Conservation (phyloP, 75 land plant genomes). For the Picea sitchensis region DNA sequence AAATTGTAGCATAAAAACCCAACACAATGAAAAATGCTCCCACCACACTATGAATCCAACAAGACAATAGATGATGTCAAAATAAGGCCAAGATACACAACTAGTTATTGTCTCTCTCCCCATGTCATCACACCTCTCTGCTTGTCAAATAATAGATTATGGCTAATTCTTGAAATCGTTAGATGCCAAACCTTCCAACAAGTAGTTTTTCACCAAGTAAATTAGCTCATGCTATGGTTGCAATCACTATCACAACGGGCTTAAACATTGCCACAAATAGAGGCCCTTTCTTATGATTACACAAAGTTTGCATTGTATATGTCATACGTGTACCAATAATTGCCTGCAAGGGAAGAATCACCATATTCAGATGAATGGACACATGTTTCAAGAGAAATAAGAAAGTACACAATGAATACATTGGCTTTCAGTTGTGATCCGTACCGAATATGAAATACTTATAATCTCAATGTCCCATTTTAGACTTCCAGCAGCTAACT, state of each 20-base stretch:
- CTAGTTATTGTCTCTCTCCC: no score
- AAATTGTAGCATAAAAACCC: constrained; percentile 30
- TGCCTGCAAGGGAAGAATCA: constrained; percentile 13
- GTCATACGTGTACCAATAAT: constrained; percentile 24
- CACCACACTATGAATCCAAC: constrained; percentile 16
- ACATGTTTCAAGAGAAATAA: no score
- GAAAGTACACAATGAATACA: no score
- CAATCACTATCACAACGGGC: constrained; percentile 34
- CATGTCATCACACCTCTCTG: neutral
- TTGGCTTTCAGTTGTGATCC: no score
- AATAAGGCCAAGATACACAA: no score
- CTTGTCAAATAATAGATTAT: neutral
- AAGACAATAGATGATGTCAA: no score
- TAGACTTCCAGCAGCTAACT: no score
- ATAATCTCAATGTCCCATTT: no score
- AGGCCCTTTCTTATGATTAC: constrained; percentile 27
- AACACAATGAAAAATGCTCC: constrained; percentile 25
- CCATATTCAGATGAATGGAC: neutral
- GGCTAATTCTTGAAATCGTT: neutral
- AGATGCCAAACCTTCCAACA: constrained; percentile 31
- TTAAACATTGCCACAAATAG: constrained; percentile 43
- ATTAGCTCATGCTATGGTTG: constrained; percentile 23
- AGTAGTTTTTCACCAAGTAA: constrained; percentile 33
- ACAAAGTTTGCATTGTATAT: constrained; percentile 18
- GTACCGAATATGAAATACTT: no score